A percentile compares a stretch with the other conserved stretches of the same genome.
Conservation (phyloP, 352 stramenopile genomes). For the Lagenidium sp. region DNA sequence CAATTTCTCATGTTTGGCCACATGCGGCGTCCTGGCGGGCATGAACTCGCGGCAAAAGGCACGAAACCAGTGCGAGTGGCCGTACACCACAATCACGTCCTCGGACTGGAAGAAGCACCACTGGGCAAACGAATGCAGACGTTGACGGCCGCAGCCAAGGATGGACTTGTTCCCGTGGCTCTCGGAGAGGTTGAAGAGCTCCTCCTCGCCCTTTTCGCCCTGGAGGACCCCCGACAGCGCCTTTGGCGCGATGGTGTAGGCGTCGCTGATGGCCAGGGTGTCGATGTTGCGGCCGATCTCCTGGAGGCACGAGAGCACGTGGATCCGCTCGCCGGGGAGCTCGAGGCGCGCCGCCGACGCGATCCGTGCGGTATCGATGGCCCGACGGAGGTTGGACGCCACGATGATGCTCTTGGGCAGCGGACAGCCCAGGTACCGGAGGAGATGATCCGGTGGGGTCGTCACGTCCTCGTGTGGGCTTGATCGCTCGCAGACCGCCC, state of each 20-base stretch:
- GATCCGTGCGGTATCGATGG: conserved; percentile 77
- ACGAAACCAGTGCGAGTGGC: conserved; percentile 82
- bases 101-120: conserved; percentile 52
- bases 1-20: conserved; percentile 55
- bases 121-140: conserved; percentile 49
- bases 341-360: conserved; percentile 51
- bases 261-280: conserved; percentile 61
- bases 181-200: conserved; percentile 67
- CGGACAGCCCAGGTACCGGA: conserved; percentile 37
- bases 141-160: conserved; percentile 39
- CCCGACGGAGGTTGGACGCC: conserved; percentile 59
- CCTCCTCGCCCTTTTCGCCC: conserved; percentile 36
- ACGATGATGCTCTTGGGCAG: conserved; percentile 53
- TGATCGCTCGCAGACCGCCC: conserved; percentile 25
- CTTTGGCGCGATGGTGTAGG: conserved; percentile 25
- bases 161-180: conserved; percentile 81
- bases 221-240: conserved; percentile 18
- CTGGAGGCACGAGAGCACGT: conserved; percentile 77
- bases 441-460: conserved; percentile 11
- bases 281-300: conserved; percentile 84
- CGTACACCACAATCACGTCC: conserved; percentile 69
- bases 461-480: conserved; percentile 10
- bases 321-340: conserved; percentile 44
- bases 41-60: conserved; percentile 80
- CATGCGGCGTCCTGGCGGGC: conserved; percentile 22